Percentiles rank a stretch among this genome's conserved stretches.
Conservation (phyloP, 176 grass and related monocot species). For the Paspalum vaginatum region DNA sequence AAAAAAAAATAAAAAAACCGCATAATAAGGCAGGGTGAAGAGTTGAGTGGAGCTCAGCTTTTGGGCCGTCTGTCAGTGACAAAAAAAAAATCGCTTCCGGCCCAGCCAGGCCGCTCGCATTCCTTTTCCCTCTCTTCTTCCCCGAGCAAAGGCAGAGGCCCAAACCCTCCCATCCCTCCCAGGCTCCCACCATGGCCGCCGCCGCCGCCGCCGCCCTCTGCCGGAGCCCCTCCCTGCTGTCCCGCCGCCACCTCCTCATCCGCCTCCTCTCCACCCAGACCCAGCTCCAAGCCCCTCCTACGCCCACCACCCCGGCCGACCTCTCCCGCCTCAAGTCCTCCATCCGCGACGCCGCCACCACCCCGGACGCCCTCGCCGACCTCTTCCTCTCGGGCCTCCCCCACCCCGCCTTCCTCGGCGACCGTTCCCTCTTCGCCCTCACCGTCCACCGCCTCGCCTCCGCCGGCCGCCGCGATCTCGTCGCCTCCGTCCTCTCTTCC, state of each 20-base stretch:
- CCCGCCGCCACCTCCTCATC: slow-evolving; percentile 39
- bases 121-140: background rate
- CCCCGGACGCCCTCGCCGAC: slow-evolving; percentile 51
- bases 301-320: slow-evolving; percentile 28
- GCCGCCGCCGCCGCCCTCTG: slow-evolving; percentile 58
- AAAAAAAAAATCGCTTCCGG: too few species aligned
- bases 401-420: slow-evolving; percentile 51
- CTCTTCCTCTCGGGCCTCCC: slow-evolving; percentile 50
- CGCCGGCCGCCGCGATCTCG: slow-evolving; percentile 60
- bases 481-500: slow-evolving; percentile 61
- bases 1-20: too few species aligned
- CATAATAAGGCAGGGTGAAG: too few species aligned
- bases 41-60: too few species aligned
- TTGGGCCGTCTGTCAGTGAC: too few species aligned
- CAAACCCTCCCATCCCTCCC: background rate
- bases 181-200: slow-evolving; percentile 39
- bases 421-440: slow-evolving; percentile 54
- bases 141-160: background rate
- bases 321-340: slow-evolving; percentile 55
- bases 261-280: slow-evolving; percentile 46
- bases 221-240: slow-evolving; percentile 35
- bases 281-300: background rate
- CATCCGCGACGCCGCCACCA: slow-evolving; percentile 60
- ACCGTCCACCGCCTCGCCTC: slow-evolving; percentile 53
- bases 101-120: background rate